Conservation (phyloP, 768 basidiomycete species). For the Nidularia sp. region DNA sequence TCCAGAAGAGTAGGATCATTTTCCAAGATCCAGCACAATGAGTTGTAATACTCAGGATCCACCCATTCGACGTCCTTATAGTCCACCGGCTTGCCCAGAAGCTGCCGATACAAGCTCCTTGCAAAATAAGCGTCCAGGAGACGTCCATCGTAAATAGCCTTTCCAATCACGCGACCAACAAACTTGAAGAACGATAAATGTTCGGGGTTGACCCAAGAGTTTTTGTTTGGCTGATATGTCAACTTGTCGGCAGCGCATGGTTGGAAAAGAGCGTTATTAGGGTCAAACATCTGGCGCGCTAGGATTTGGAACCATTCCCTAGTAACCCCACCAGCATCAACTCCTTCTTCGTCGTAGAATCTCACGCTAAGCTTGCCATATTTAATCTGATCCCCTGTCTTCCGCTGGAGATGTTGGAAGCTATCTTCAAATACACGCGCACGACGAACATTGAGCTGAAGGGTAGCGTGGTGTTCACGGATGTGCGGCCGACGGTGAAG, state of each 20-base stretch:
- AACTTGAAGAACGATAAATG: constrained; percentile 98
- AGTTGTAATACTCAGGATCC: constrained; percentile 98
- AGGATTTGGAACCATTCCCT: constrained; percentile 99
- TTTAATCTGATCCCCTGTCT: constrained; percentile 94
- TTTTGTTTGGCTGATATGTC: constrained; percentile 95
- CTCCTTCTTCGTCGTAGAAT: constrained; percentile 96
- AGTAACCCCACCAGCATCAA: constrained; percentile 97
- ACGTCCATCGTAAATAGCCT: constrained; percentile 95
- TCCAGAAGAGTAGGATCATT: constrained; percentile 88
- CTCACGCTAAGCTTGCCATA: constrained; percentile 95
- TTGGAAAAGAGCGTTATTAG: constrained; percentile 97
- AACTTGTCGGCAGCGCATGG: constrained; percentile 93
- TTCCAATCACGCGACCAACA: constrained; percentile 95
- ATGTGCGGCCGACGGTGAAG: constrained; percentile 77
- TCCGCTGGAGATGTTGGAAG: constrained; percentile 86
- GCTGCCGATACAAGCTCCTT: constrained; percentile 91
- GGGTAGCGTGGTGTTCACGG: constrained; percentile 77
- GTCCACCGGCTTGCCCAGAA: constrained; percentile 91
- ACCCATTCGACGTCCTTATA: constrained; percentile 97
- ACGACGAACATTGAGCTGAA: constrained; percentile 87
- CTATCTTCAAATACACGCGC: constrained; percentile 97
- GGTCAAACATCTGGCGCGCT: constrained; percentile 98
- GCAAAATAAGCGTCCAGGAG: constrained; percentile 98
- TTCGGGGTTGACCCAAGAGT: constrained; percentile 91
- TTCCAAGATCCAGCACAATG: constrained; percentile 95